These are phyloP conservation scores for Flaveria sonorensis DNA, from an alignment of 129 eudicot genomes.

Conservation along the genomic window DNA sequence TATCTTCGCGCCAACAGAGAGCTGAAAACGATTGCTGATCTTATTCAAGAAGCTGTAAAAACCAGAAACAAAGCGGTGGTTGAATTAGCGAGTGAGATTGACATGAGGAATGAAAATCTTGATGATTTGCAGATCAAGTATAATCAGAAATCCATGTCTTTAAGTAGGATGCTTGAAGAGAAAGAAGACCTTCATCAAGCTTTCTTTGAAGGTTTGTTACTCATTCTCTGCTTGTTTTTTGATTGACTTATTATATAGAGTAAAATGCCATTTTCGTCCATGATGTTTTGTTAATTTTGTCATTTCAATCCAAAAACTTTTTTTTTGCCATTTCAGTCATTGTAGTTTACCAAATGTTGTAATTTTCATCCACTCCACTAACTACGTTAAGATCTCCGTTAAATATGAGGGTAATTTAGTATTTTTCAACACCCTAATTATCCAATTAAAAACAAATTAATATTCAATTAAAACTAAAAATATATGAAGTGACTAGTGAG, in stretches of 20 bases:
- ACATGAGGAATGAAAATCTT: conserved; percentile 62
- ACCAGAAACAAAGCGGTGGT: conserved; percentile 55
- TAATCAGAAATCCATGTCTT: conserved; percentile 62
- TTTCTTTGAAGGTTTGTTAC: conserved; percentile 61
- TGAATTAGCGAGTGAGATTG: conserved; percentile 67
- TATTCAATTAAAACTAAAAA: too few species aligned
- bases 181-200: conserved; percentile 72
- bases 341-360: too few species aligned
- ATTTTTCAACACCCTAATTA: too few species aligned
- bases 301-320: too few species aligned
- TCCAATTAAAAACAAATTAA: too few species aligned
- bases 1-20: conserved; percentile 62
- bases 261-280: too few species aligned
- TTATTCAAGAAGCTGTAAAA: conserved; percentile 52
- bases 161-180: conserved; percentile 69
- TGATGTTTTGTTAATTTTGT: too few species aligned
- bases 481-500: too few species aligned
- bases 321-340: too few species aligned
- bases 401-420: too few species aligned
- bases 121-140: conserved; percentile 61
- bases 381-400: too few species aligned
- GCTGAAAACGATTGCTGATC: conserved; percentile 54
- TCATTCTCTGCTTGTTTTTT: neutral
- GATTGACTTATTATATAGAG: neutral
- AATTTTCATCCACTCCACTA: too few species aligned